Evolutionary conservation across 768 basidiomycete species (phyloP), one percentile per base, ranked within the genome.

Genomic region (Stropharia rugosoannulata): DNA sequence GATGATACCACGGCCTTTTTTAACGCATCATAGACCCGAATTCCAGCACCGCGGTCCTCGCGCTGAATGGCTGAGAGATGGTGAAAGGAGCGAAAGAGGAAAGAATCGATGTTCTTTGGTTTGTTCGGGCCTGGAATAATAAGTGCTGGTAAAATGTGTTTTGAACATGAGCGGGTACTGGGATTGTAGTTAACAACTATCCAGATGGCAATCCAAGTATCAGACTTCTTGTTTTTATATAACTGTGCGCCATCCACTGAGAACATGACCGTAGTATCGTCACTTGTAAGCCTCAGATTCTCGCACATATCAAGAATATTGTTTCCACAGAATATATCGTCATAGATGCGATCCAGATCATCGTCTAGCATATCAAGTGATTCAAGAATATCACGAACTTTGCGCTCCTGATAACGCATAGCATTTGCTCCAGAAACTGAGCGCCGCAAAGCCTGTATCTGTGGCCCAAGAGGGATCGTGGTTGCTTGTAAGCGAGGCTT

Each of bases 401-500:
- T 58, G 12, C 52, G 41, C 9, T 57, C 16, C 0, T 69, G 61
- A 51, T 77, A 75, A 0, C 39, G 22, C 64, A 76, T 65, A 0
- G 60, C 53, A 0, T 46, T 22, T 0, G 76, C 68, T 12, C 66
- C 56, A 1, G 59, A 53, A 0, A 39, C 54, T 12, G 54, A 62
- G 0, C 68, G 55, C 13, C 70, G 63, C 1, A 73, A 58, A 0
- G 78, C 75, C 48, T 80, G 78, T 0, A 80, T 51, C 47, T 78
- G 76, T 0, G 75, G 78, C 3, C 76, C 76, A 13, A 79, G 41
- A 0, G 68, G 75, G 19, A 80, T 70, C 0, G 77, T 80, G 5
- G 52, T 54, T 29, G 73, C 73, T 12, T 71, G 63, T 13, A 72
- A 62, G 0, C 66, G 62, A 0, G 77, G 62, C 29, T 15, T n/a